Percentiles rank a stretch among this genome's conserved stretches.
These are phyloP conservation scores for Tritrichomonas musculus DNA, from an alignment of 208 protist species.

Conservation along the genomic window DNA sequence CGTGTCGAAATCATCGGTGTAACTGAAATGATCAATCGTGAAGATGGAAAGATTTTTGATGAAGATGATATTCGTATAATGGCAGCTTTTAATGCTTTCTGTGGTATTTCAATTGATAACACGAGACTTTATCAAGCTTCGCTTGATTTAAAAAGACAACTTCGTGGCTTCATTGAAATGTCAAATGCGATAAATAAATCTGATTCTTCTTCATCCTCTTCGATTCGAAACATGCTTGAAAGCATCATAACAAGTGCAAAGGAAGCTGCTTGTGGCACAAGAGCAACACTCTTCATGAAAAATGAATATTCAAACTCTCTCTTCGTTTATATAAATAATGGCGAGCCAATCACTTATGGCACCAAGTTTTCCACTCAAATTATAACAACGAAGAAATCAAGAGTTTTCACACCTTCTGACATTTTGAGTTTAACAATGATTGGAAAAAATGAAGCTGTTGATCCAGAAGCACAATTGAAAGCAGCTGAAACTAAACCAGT, in stretches of 20 bases:
- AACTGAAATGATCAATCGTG: constrained; percentile 51
- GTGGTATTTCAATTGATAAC: not conserved
- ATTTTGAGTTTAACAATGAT: too few species aligned
- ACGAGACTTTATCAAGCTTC: not conserved
- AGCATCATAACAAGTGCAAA: not conserved
- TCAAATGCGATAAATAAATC: not conserved
- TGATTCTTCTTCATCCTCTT: too few species aligned
- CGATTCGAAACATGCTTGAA: not conserved
- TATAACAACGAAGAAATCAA: too few species aligned
- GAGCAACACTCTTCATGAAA: not conserved
- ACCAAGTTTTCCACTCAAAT: not conserved
- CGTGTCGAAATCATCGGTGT: constrained; percentile 49
- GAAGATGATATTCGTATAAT: constrained; percentile 36
- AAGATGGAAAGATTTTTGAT: not conserved
- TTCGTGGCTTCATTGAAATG: not conserved
- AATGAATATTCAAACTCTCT: not conserved
- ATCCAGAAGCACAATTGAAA: too few species aligned
- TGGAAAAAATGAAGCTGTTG: too few species aligned
- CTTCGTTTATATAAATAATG: not conserved
- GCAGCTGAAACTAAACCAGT: too few species aligned
- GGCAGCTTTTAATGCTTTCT: constrained; percentile 21
- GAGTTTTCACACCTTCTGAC: too few species aligned
- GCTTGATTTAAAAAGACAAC: not conserved
- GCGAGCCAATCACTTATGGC: not conserved
- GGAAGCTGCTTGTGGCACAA: not conserved